Conservation (phyloP, 2,329 filamentous ascomycete species). For the Phialophora verrucosa region DNA sequence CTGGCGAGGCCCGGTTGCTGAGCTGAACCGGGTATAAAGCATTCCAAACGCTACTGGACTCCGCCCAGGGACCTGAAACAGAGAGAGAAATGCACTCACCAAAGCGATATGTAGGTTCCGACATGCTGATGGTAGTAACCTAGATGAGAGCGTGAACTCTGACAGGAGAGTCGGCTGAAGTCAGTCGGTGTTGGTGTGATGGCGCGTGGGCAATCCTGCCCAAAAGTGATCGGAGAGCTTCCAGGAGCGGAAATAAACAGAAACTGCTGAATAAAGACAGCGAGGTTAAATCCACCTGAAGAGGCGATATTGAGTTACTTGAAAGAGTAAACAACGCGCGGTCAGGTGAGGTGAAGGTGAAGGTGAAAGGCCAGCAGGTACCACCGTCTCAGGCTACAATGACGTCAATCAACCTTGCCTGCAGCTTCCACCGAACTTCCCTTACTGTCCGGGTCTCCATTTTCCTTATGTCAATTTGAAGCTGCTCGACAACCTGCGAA, state of each 20-base stretch:
- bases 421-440: background rate
- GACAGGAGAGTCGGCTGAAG: background rate
- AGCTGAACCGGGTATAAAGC: background rate
- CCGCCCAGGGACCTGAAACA: background rate
- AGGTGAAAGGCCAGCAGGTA: slow-evolving; percentile 1
- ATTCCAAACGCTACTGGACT: background rate
- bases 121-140: slow-evolving; percentile 16
- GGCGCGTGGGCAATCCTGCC: background rate
- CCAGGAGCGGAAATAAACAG: background rate
- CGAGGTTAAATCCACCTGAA: background rate
- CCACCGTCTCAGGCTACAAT: background rate
- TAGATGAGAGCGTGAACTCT: background rate
- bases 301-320: background rate
- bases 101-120: slow-evolving; percentile 31
- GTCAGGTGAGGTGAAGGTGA: background rate
- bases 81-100: slow-evolving; percentile 19
- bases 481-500: background rate
- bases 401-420: slow-evolving; percentile 1
- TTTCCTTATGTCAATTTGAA: background rate
- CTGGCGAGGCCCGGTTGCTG: background rate
- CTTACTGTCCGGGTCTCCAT: background rate
- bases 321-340: background rate
- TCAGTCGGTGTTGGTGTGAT: background rate
- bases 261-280: background rate
- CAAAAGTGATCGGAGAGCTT: background rate